Base-by-base conservation (phyloP, 495 filamentous ascomycete species). In the Daldinia decipiens region DNA sequence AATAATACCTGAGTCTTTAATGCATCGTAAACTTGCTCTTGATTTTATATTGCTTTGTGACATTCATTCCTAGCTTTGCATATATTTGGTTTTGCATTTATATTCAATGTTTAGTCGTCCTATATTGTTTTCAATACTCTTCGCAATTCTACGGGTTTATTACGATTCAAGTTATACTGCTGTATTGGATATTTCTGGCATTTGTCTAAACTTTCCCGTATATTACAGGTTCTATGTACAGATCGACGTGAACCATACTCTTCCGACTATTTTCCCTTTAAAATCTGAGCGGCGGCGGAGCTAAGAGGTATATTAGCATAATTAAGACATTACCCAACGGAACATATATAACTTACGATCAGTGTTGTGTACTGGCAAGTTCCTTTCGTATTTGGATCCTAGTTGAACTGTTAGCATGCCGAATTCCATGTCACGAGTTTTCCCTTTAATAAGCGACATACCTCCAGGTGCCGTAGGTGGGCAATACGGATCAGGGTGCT, bases 341-440 rank as follows among this genome's bases (percentile, higher is more conserved):
- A 24, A 29, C 1, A n/a, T 17, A 8, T 32, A 54, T 24, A 45
- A 87, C 94, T 83, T 83, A 97, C 94, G 91, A 67, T 92, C 90
- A 26, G 95, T 82, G 74, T 88, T 89, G 26, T 88, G 94, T 58
- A 85, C 83, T 24, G 93, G 93, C 47, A 99, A 76, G 77, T 98
- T 99, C 77, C 95, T 87, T 81, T 98, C 95, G 80, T 91, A 98
- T 85, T 98, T 98, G 61, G 93, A 97, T 62, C 94, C 93, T 97
- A 65, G 1, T 60, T 60, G 43, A 27, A 64, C 76, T 57, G 78
- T 77, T n/a, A 65, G 36, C 27, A 65, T 64, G 21, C 0, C 15
- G 9, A 53, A 39, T 3, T 39, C 24, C 34, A 47, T 61, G 59
- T 17, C n/a, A 5, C 29, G 80, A 43, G 79, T 4, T 51, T 52